phyloP scores from a whole-genome alignment of 176 grass and related monocot species.

The Ensete ventricosum region DNA sequence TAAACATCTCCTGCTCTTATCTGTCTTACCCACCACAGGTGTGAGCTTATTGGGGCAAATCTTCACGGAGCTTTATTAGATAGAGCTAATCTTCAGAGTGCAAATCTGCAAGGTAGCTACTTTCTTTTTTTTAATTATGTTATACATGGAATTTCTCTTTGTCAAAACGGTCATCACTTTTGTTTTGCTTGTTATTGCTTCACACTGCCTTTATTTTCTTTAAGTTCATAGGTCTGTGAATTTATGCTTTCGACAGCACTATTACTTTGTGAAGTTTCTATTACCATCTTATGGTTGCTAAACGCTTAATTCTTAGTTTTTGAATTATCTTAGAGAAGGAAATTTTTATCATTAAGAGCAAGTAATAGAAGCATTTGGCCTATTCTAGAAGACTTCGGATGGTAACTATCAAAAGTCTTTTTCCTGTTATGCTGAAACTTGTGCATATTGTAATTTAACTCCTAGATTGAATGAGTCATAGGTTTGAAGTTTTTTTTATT shows the following conservation, averaged over 20 bases:
- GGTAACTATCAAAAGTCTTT: not conserved
- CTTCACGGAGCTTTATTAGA: slow-evolving; percentile 57
- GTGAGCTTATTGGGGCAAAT: slow-evolving; percentile 76
- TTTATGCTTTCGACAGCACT: not conserved
- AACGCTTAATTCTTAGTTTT: not conserved
- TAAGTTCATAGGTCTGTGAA: no score
- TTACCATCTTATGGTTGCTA: not conserved
- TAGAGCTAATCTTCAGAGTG: slow-evolving; percentile 86
- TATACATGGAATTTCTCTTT: not conserved
- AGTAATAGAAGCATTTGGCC: not conserved
- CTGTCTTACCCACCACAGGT: slow-evolving; percentile 27
- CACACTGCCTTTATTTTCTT: not conserved
- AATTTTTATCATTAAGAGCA: not conserved
- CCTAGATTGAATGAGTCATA: no score
- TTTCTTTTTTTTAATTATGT: not conserved
- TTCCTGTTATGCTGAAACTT: not conserved
- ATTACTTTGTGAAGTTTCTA: not conserved
- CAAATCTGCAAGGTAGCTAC: slow-evolving; percentile 67
- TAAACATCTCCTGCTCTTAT: not conserved
- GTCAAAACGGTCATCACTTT: no score
- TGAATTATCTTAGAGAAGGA: not conserved
- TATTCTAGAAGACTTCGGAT: not conserved
- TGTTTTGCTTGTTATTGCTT: not conserved
- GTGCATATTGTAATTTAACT: not conserved
- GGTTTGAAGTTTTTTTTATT: no score